Evolutionary conservation across 345 rosid genomes (phyloP), one percentile per base, ranked within the genome.

Genomic region (Diplotaxis tenuifolia): DNA sequence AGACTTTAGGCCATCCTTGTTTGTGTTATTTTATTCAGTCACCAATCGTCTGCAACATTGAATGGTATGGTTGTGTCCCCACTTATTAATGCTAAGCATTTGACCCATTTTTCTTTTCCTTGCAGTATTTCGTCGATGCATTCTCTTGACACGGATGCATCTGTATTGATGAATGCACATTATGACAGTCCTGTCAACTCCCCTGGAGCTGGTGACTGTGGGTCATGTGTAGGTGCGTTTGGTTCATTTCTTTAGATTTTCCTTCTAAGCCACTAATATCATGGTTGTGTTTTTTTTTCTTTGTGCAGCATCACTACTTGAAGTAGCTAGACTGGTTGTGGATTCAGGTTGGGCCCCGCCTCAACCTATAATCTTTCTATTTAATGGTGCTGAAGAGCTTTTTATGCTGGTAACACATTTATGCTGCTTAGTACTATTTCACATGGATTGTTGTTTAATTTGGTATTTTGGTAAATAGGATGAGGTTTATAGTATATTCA

Each of bases 181-280:
- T 95, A 83, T 81, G 99, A 95, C 68, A 82, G 98, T 72, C 86
- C 98, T 18, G 87, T 92, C 47, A 92, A 88, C 55, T 95, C 99
- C 9, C 96, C 96, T 6, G 99, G 99, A 73, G 99, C 99, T 76
- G 96, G 92, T 56, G 99, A 95, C 69, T 95, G 99, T 78, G 99
- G 84, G 65, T 87, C 99, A 60, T 92, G 99, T 75, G 98, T 92
- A 75, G 99, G 99, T 95, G 68, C 22, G 97, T 72, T 59, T 60
- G 9, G 5, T 72, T 12, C 42, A 50, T 72, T 7, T 72, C 52
- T 27, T 15, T 34, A 20, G 16, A 4, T 36, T 36, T 49, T 47
- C 62, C 32, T 40, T 75, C 32, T 52, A 50, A 23, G 64, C 62
- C 32, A 68, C 14, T 45, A 66, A 4, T 5, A 16, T 78, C 20